Base-by-base conservation (phyloP, 169 alveolate genomes). In the Neospora caninum region DNA sequence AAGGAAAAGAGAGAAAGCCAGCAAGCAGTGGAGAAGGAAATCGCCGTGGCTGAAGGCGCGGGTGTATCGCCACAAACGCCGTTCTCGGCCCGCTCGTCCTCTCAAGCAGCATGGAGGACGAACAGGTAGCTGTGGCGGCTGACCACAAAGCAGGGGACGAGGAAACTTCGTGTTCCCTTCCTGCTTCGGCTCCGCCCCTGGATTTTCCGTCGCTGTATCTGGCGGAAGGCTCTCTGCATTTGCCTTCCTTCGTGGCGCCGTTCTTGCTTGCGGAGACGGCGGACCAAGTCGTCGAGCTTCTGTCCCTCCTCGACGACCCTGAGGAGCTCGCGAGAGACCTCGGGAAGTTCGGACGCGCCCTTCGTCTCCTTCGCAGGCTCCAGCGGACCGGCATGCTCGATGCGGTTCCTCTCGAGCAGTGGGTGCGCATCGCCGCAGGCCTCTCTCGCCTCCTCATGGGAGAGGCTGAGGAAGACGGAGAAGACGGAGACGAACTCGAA, bases 211-310 rank as follows among this genome's bases (percentile, higher is more conserved):
- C 69, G 18, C 42, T 25, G 80, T 86, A 86, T 36, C 78, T 86
- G 80, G 38, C 43, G 80, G 91, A 39, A 31, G 69, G 64, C 27
- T 34, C 49, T 13, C 91, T 86, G 91, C 91, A 86, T 49, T 86
- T 45, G 13, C 91, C 91, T 4, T 73, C 31, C 27, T 86, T 45
- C 36, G 91, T 86, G 80, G 91, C 91, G 78, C 91, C 91, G 41
- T 49, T 31, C 45, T 18, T 86, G 49, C 43, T 86, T 4, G 73
- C 80, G 45, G 91, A 86, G 78, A 86, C 91, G 29, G 91, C 91
- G 29, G 91, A 86, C 64, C 73, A 45, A 49, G 69, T 39, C 80
- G 78, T 86, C 38, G 69, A 45, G 10, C 58, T 86, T 38, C 78
- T 86, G 80, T 6, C n/a, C 7, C 58, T 86, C 16, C 78, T 86